phyloP scores from a whole-genome alignment of 192 early-diverging fungal genomes.

The Coemansia javaensis region DNA sequence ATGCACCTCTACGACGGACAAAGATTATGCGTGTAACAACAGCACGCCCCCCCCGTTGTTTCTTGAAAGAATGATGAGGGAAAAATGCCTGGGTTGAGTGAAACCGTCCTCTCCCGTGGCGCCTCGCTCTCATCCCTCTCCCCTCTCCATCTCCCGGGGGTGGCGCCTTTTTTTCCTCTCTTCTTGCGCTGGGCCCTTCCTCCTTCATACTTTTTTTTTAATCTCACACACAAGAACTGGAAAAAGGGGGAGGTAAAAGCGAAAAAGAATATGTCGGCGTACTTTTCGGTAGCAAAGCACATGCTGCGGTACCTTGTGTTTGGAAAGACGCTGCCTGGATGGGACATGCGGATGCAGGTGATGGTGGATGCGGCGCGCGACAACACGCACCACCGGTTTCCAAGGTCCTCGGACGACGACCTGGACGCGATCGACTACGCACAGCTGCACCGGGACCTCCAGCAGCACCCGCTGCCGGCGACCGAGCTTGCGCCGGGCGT shows the following conservation, averaged over 20 bases:
- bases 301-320: conserved; percentile 3
- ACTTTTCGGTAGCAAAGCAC: conserved; percentile 5
- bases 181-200: too few relatives aligned
- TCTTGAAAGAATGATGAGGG: too few relatives aligned
- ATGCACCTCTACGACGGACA: conserved; percentile 20
- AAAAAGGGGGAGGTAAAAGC: background rate
- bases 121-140: too few relatives aligned
- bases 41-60: too few relatives aligned
- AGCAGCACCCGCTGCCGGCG: conserved; percentile 2
- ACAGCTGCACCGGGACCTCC: background rate
- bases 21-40: conserved; percentile 16
- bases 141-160: too few relatives aligned
- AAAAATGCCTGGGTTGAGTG: too few relatives aligned
- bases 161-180: too few relatives aligned
- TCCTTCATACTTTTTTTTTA: background rate
- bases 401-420: conserved; percentile 6
- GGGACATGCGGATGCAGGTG: conserved; percentile 21
- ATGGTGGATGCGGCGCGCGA: conserved; percentile 12
- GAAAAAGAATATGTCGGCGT: conserved; percentile 1
- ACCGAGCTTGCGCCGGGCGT: background rate
- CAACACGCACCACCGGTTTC: conserved; percentile 3
- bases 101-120: too few relatives aligned
- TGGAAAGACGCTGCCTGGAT: conserved; percentile 18
- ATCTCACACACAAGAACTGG: background rate
- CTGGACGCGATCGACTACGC: conserved; percentile 8